Base-by-base conservation (phyloP, 2,329 filamentous ascomycete species). In the Talaromyces piceae region DNA sequence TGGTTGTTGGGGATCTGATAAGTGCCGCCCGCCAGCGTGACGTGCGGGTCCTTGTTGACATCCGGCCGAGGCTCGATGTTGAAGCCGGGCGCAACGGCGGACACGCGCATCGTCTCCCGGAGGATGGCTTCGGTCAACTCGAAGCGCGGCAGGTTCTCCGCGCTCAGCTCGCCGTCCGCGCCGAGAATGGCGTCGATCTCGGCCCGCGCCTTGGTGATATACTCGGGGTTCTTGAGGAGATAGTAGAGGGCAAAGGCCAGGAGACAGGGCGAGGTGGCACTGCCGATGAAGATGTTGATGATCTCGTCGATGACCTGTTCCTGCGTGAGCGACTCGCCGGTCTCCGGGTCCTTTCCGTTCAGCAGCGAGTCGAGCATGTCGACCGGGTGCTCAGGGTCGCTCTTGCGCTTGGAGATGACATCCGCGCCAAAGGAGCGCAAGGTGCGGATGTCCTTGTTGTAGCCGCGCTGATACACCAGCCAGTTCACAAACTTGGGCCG, bases 261-360 rank as follows among this genome's bases (percentile, higher is more conserved):
- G 13, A 84, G 67, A 2, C 84, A 84, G 1, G 82, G 81, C 0
- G 86, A 86, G 0, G 87, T 90, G 59, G 88, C 86, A 55, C 87
- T 84, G 1, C 83, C 75, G 58, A 67, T 64, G 37, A 85, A 77
- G 72, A 87, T 85, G 2, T 78, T 78, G 49, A 86, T 79, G 57
- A 88, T 81, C 63, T 88, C 84, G 64, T 86, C 81, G 45, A 84
- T 75, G 45, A 86, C 76, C 53, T 80, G 78, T 8, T 77, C 77
- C 4, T 86, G 78, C 4, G 69, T 76, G 56, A 88, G 71, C 2
- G 67, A 67, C 53, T 75, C 71, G 25, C 80, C 81, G 0, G 83
- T 86, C 60, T 83, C 75, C 0, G 80, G 77, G 56, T 88, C 84
- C 37, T 72, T 75, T 11, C 71, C 76, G 50, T 77, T 74, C 53